Percentiles rank a stretch among this genome's conserved stretches.
These are phyloP conservation scores for Senna siamea DNA, from an alignment of 306 rosid species.

Conservation along the genomic window DNA sequence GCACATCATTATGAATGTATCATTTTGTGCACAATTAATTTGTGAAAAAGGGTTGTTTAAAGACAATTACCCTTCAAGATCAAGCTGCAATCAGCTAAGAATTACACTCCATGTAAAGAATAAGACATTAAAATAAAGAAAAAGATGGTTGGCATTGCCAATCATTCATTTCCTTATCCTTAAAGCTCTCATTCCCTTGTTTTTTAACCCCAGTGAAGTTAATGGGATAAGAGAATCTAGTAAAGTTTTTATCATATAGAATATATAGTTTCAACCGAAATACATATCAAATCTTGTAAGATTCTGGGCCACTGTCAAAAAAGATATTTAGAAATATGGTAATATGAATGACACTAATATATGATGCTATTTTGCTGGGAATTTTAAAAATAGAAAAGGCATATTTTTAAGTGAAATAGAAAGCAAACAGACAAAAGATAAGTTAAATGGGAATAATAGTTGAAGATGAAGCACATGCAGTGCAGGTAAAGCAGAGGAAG, in stretches of 20 bases:
- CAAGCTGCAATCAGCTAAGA: background rate
- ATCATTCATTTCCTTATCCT: conserved; percentile 17
- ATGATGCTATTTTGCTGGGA: background rate
- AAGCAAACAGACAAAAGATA: conserved; percentile 5
- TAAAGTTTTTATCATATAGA: conserved; percentile 23
- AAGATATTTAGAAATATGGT: conserved; percentile 14
- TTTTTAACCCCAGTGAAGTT: conserved; percentile 29
- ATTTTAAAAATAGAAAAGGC: background rate
- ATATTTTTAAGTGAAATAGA: background rate
- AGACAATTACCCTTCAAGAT: background rate
- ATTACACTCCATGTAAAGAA: background rate
- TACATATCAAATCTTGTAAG: too few species aligned
- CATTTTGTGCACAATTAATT: background rate
- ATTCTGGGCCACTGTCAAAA: conserved; percentile 43
- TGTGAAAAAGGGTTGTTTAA: background rate
- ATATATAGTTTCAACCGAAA: conserved; percentile 37
- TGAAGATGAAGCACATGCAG: conserved; percentile 24
- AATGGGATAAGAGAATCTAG: conserved; percentile 39
- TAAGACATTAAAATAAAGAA: background rate
- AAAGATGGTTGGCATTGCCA: background rate
- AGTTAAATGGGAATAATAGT: background rate
- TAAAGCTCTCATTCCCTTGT: conserved; percentile 16
- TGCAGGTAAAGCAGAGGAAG: background rate
- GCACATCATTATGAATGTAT: background rate
- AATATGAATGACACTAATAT: background rate